Evolutionary conservation across 495 filamentous ascomycete genomes (phyloP).

Genomic region (Aspergillus panamensis): DNA sequence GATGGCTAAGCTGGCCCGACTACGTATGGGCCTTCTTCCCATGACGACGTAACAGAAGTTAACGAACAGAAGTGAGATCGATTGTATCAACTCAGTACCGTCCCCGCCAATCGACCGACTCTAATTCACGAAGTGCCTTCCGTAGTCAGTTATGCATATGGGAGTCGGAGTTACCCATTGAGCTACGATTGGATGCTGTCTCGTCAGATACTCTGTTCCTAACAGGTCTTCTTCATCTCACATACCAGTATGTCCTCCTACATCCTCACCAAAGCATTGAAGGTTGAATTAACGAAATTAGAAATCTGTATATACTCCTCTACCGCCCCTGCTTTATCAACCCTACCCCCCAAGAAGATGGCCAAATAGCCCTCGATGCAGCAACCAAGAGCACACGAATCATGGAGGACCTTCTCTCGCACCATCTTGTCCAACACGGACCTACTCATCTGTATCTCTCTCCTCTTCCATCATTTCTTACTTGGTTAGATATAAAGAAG

Average conservation of each 20-base stretch:
- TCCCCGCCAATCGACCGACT: constrained; percentile 32
- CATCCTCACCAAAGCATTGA: background rate
- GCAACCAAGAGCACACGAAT: constrained; percentile 44
- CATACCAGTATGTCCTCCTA: constrained; percentile 35
- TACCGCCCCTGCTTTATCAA: constrained; percentile 38
- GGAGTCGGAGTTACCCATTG: constrained; percentile 33
- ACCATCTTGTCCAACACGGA: constrained; percentile 43
- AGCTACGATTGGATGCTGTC: constrained; percentile 31
- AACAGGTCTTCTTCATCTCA: constrained; percentile 43
- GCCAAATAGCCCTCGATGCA: constrained; percentile 40
- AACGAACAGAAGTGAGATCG: constrained; percentile 32
- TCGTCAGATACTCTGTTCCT: constrained; percentile 33
- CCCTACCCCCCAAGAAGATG: constrained; percentile 20
- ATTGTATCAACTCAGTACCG: constrained; percentile 42
- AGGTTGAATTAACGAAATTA: constrained; percentile 1
- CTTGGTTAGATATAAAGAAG: background rate
- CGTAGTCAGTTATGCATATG: constrained; percentile 34
- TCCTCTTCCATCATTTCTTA: background rate
- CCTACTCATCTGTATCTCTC: constrained; percentile 30
- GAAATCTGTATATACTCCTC: constrained; percentile 41
- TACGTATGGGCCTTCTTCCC: constrained; percentile 30
- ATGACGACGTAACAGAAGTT: background rate
- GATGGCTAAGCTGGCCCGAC: constrained; percentile 38
- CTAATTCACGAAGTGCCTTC: constrained; percentile 27
- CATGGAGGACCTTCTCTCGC: constrained; percentile 46